Evolutionary conservation across 2,329 filamentous ascomycete species (phyloP).

Genomic region (Fulvia fulva): DNA sequence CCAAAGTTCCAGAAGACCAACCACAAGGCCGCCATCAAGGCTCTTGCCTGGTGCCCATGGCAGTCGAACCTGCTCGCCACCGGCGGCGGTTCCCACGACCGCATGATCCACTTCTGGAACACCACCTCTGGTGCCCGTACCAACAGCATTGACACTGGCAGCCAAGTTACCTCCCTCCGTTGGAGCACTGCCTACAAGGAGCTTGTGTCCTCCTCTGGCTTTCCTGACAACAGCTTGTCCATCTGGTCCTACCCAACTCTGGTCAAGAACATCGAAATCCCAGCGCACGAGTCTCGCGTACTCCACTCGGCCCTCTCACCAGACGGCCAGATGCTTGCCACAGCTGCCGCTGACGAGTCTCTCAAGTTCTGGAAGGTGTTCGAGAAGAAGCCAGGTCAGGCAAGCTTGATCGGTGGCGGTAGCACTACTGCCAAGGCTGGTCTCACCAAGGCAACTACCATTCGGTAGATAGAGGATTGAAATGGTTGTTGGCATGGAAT

Average conservation of each 20-base stretch:
- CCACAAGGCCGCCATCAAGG: constrained; percentile 98
- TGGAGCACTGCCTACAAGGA: constrained; percentile 98
- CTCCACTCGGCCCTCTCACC: constrained; percentile 96
- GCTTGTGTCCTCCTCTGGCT: constrained; percentile 94
- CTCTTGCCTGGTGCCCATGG: constrained; percentile 98
- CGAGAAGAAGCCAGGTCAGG: constrained; percentile 87
- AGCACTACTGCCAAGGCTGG: constrained; percentile 71
- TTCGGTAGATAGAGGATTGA: constrained; percentile 25
- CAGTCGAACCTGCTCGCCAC: constrained; percentile 95
- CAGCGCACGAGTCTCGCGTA: constrained; percentile 92
- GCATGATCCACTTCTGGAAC: constrained; percentile 99
- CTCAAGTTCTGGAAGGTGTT: constrained; percentile 99
- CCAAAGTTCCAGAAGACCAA: constrained; percentile 99
- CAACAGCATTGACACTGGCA: constrained; percentile 98
- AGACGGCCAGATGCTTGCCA: constrained; percentile 96
- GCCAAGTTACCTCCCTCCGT: constrained; percentile 90
- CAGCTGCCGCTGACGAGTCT: constrained; percentile 91
- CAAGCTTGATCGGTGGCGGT: constrained; percentile 60
- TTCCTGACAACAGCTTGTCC: constrained; percentile 98
- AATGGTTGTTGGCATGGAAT: not conserved
- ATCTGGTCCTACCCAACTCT: constrained; percentile 99
- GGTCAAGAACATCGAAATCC: constrained; percentile 96
- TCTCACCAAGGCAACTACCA: constrained; percentile 90
- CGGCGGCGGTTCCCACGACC: constrained; percentile 91
- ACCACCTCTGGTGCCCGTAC: constrained; percentile 93